Evolutionary conservation across 208 protist species (phyloP).

Genomic region (Acanthamoeba sp.): DNA sequence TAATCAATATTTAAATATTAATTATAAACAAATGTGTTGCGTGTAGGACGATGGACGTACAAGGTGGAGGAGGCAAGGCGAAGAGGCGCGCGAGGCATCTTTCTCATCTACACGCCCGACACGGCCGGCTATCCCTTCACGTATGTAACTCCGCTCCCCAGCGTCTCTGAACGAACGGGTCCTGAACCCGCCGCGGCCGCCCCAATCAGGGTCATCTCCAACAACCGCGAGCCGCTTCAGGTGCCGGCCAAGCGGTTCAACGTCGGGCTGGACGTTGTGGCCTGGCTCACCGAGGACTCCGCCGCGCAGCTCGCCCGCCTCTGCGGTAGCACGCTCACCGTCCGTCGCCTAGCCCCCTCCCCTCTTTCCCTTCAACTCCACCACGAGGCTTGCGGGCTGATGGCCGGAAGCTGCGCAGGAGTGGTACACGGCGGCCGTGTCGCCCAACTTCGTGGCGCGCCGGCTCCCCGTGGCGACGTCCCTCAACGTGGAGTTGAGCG

Average conservation of each 20-base stretch:
- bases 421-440: not conserved
- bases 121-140: slow-evolving; percentile 52
- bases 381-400: not conserved
- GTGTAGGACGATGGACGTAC: slow-evolving; percentile 41
- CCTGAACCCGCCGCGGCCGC: not conserved
- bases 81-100: slow-evolving; percentile 38
- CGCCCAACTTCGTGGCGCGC: not conserved
- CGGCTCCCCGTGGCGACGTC: not conserved
- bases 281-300: slow-evolving; percentile 34
- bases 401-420: not conserved
- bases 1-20: not conserved
- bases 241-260: not conserved
- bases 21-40: not conserved
- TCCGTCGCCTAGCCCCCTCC: not conserved
- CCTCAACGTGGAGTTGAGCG: not conserved
- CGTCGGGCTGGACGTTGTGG: not conserved
- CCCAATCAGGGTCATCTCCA: not conserved
- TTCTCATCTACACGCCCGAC: slow-evolving; percentile 38
- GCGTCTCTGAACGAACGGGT: not conserved
- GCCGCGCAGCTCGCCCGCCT: not conserved
- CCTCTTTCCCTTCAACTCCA: too few species aligned
- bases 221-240: slow-evolving; percentile 39
- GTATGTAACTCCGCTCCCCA: not conserved
- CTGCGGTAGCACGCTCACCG: not conserved
- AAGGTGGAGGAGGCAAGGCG: slow-evolving; percentile 41